A percentile compares a stretch with the other conserved stretches of the same genome.
Evolutionary conservation across 1,284 basidiomycete species (phyloP).

Genomic region (Naganishia albida): DNA sequence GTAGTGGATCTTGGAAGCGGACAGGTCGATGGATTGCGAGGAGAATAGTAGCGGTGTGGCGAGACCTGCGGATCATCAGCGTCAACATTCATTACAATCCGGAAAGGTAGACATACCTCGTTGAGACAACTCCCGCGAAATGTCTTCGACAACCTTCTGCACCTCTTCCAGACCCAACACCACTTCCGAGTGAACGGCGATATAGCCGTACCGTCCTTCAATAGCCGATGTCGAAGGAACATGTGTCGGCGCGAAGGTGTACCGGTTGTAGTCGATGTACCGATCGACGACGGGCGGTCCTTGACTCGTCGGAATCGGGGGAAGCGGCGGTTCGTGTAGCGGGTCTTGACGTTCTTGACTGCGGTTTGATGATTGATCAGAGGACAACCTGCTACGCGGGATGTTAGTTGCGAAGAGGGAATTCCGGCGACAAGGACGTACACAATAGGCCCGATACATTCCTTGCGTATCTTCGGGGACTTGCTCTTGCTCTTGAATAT

Average conservation of each 20-base stretch:
- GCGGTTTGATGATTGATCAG: too few relatives aligned
- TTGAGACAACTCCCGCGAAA: slow-evolving; percentile 69
- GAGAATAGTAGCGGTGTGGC: slow-evolving; percentile 87
- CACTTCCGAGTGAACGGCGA: slow-evolving; percentile 40
- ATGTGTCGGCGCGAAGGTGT: slow-evolving; percentile 9
- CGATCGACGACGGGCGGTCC: too few relatives aligned
- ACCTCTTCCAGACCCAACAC: slow-evolving; percentile 73
- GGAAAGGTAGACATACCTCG: slow-evolving; percentile 54
- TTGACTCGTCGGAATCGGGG: too few relatives aligned
- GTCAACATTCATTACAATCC: neutral
- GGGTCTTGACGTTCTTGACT: too few relatives aligned
- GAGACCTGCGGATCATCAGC: slow-evolving; percentile 58
- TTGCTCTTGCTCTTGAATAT: too few relatives aligned
- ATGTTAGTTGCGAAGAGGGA: too few relatives aligned
- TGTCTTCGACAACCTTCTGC: slow-evolving; percentile 66
- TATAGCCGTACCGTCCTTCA: slow-evolving; percentile 17
- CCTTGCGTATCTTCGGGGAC: too few relatives aligned
- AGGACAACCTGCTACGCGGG: too few relatives aligned
- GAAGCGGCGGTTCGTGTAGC: too few relatives aligned
- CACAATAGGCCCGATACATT: too few relatives aligned
- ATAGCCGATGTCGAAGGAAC: neutral
- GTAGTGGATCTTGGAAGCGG: slow-evolving; percentile 66
- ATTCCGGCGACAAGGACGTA: too few relatives aligned
- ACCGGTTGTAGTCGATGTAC: slow-evolving; percentile 12
- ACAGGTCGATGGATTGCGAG: slow-evolving; percentile 78